Evolutionary conservation across 495 filamentous ascomycete genomes (phyloP), one percentile per base, ranked within the genome.

Genomic region (Xylaria curta): DNA sequence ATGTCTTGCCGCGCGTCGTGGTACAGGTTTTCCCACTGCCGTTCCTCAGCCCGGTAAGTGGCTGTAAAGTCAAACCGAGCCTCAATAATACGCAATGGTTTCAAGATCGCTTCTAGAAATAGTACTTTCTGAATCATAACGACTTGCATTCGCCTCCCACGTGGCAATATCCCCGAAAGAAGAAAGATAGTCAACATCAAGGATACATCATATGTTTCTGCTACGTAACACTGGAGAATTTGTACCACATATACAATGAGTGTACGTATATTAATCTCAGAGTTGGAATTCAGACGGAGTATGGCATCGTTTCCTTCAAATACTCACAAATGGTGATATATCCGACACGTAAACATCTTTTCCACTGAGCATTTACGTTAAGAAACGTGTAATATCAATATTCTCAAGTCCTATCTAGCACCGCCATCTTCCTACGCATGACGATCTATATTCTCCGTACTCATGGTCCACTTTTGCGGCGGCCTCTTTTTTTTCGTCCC

Each of bases 1-100:
- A 62, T 38, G 10, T 26, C 15, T 10, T 62, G 59, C 59, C 59
- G n/a, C 59, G 59, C 28, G 59, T 62, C 36, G 42, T 38, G 17
- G 3, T 12, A 28, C 4, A n/a, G 19, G 13, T n/a, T 28, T 38
- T 38, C 7, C 36, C 15, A 59, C 19, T 38, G 10, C 56, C 8
- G 31, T 21, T n/a, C 38, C 28, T 38, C 9, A 59, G 56, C 31
- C 56, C n/a, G 19, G 56, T 26, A 59, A 21, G 17, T 59, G 31
- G 56, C 10, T 19, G 31, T 28, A 33, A 33, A 33, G 26, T 33
- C 54, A 33, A 12, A 53, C 24, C 24, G 56, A 38, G 56, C 4
- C 56, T 59, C 12, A 38, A 8, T 10, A 38, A 19, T n/a, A 59
- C 19, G 56, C 33, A 21, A 5, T 38, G 9, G 4, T 59, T 59